These are phyloP conservation scores for Neonectria neomacrospora DNA, from an alignment of 2,329 filamentous ascomycete genomes.

Conservation along the genomic window DNA sequence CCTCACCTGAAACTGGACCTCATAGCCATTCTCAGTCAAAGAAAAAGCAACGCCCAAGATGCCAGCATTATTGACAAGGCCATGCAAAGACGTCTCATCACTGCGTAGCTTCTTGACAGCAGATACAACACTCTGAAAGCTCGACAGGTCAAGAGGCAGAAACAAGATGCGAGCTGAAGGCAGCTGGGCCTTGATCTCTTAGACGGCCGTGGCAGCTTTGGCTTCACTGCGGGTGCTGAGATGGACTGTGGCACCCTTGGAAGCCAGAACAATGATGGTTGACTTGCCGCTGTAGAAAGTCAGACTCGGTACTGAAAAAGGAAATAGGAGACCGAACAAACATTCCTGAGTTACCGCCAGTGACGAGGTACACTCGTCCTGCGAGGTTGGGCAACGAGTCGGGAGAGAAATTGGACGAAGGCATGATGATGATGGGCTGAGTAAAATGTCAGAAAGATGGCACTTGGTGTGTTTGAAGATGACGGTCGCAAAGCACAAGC, in stretches of 20 bases:
- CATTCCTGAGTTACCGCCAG: constrained; percentile 59
- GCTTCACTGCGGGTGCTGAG: constrained; percentile 50
- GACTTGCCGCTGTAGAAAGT: constrained; percentile 44
- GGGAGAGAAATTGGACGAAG: constrained; percentile 47
- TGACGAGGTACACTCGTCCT: constrained; percentile 57
- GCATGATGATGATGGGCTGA: neutral
- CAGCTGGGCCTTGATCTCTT: constrained; percentile 46
- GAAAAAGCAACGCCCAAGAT: constrained; percentile 50
- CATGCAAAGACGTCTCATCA: constrained; percentile 41
- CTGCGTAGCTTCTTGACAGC: constrained; percentile 40
- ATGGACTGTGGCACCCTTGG: constrained; percentile 54
- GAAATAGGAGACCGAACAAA: constrained; percentile 38
- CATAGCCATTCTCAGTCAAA: constrained; percentile 50
- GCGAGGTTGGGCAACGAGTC: constrained; percentile 55
- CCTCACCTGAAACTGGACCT: constrained; percentile 50
- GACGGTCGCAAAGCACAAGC: neutral
- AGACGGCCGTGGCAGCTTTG: constrained; percentile 49
- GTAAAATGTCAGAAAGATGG: neutral
- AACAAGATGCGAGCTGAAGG: constrained; percentile 49
- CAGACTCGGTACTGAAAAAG: neutral
- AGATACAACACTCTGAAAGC: constrained; percentile 50
- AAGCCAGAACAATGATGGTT: constrained; percentile 51
- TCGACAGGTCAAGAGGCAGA: constrained; percentile 50
- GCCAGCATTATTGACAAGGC: constrained; percentile 54
- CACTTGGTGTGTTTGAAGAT: neutral